phyloP scores from a whole-genome alignment of 2,329 filamentous ascomycete species.

The Hyphodiscus sp. region DNA sequence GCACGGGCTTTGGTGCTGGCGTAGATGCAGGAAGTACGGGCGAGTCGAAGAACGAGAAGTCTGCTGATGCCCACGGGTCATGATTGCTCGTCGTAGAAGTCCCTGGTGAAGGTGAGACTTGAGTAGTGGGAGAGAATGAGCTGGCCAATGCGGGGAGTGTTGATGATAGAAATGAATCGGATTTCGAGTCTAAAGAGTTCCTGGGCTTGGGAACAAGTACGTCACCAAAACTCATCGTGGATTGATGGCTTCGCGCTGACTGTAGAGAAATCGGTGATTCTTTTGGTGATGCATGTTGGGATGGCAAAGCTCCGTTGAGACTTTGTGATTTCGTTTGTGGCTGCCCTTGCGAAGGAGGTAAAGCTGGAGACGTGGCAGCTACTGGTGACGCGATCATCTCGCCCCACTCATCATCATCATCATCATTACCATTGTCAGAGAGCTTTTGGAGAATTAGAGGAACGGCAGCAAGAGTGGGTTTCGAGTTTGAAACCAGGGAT shows the following conservation, averaged over 20 bases:
- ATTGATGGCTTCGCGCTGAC: constrained; percentile 2
- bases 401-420: constrained; percentile 33
- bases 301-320: constrained; percentile 2
- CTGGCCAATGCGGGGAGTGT: background rate
- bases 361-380: constrained; percentile 9
- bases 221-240: constrained; percentile 5
- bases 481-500: background rate
- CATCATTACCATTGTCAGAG: constrained; percentile 5
- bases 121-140: background rate
- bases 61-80: constrained; percentile 31
- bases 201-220: constrained; percentile 1
- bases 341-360: constrained; percentile 3
- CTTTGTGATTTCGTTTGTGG: constrained; percentile 21
- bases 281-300: background rate
- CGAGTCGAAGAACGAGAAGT: constrained; percentile 29
- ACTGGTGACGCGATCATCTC: constrained; percentile 33
- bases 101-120: background rate
- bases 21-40: background rate
- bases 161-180: background rate
- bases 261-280: background rate
- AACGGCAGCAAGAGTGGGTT: background rate
- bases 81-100: constrained; percentile 1
- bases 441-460: background rate
- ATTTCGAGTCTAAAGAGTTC: background rate
- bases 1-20: background rate